Base-by-base conservation (phyloP, 805 yeast species). In the Alloascoidea africana region DNA sequence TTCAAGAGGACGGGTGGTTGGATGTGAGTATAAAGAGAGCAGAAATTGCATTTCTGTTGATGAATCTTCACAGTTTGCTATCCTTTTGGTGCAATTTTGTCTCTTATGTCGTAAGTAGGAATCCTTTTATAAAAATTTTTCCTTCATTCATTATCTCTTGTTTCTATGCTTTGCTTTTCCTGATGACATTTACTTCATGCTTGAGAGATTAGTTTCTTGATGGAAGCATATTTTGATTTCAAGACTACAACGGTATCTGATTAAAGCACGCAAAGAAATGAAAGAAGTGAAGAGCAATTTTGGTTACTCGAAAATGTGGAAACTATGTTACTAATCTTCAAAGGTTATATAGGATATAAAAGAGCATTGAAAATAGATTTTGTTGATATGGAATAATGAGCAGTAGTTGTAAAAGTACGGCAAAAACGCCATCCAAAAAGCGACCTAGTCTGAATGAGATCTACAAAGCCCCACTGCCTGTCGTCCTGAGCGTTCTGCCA, bases 181-280 rank as follows among this genome's bases (percentile, higher is more conserved):
- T 23, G 30, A 23, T 23, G 30, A 23, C n/a, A 23, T 8, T 8
- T n/a, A n/a, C 8, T 23, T n/a, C 13, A 8, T n/a, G 30, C 30
- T 23, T 23, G 30, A 23, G 30, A 23, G 30, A 23, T 23, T 23
- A 23, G 30, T 23, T 23, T 23, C 30, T 23, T 23, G 30, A 8
- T 23, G 30, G n/a, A n/a, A 23, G 30, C 30, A 23, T 23, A 23
- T 23, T 23, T 23, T 8, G n/a, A 8, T 23, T 23, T n/a, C 8
- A 8, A 76, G 94, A 83, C 94, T 83, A 83, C 93, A 83, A 83
- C 94, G 94, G 94, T 83, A 83, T 83, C 94, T 83, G 94, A 80
- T 34, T 47, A 35, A 38, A n/a, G n/a, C n/a, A n/a, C n/a, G n/a
- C n/a, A n/a, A n/a, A n/a, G n/a, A n/a, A n/a, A n/a, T n/a, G 14